Percentiles rank a stretch among this genome's conserved stretches.
Evolutionary conservation across 305 asterid genomes (phyloP).

Genomic region (Coffea humblotiana): DNA sequence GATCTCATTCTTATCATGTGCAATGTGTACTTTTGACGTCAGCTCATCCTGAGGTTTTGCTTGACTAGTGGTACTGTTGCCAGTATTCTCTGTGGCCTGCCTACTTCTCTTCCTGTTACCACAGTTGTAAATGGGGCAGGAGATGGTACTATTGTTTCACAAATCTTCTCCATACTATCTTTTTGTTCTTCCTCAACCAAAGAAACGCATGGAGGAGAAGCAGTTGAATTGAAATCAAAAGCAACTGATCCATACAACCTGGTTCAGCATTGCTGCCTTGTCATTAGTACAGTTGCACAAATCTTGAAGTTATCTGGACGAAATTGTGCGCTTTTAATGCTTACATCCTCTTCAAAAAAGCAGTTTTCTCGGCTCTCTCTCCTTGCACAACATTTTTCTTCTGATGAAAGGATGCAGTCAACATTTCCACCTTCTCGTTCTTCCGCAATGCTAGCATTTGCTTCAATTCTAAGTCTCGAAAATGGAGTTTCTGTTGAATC

Average conservation of each 20-base stretch:
- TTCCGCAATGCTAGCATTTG: slow-evolving; percentile 94
- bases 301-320: slow-evolving; percentile 84
- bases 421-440: slow-evolving; percentile 79
- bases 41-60: slow-evolving; percentile 88
- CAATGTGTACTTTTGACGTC: slow-evolving; percentile 33
- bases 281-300: slow-evolving; percentile 76
- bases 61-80: slow-evolving; percentile 60
- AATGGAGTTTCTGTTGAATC: slow-evolving; percentile 61
- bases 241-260: slow-evolving; percentile 56
- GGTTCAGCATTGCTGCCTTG: slow-evolving; percentile 78
- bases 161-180: slow-evolving; percentile 78
- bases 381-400: slow-evolving; percentile 82
- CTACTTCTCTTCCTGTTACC: slow-evolving; percentile 81
- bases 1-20: slow-evolving; percentile 8
- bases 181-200: slow-evolving; percentile 69
- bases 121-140: slow-evolving; percentile 97
- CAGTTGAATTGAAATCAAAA: slow-evolving; percentile 54
- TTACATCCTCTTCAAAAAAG: slow-evolving; percentile 86
- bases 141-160: slow-evolving; percentile 90
- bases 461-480: slow-evolving; percentile 90
- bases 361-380: slow-evolving; percentile 76
- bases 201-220: slow-evolving; percentile 61
- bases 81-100: slow-evolving; percentile 83
- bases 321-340: slow-evolving; percentile 79
- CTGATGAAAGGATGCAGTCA: slow-evolving; percentile 71